Evolutionary conservation across 441 rosid genomes (phyloP), one percentile per base, ranked within the genome.

Genomic region (Codiaeum variegatum): DNA sequence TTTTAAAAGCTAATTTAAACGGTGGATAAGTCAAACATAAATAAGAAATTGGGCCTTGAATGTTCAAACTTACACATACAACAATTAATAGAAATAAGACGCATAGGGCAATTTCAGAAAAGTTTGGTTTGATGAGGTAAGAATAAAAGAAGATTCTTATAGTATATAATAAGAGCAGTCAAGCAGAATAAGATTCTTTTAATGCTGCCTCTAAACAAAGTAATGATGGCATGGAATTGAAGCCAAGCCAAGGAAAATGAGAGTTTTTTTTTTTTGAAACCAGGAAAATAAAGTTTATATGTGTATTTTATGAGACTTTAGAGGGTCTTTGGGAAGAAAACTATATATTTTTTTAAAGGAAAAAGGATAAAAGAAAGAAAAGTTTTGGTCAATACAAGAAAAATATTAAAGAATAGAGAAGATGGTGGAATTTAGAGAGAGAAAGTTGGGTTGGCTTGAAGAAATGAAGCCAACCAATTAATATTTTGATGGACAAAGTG

Each of bases 121-220:
- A 70, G 26, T 32, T 24, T 2, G 32, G 52, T 24, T 40, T 9
- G 12, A 40, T 40, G 1, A 40, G 13, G 44, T 40, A 40, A 40
- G 44, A 40, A 9, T 40, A 8, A 40, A 40, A 40, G 8, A 40
- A 40, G 13, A 9, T 40, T 40, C 8, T 8, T 40, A 40, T 40
- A 40, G 5, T 18, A 47, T 18, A 13, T 16, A 47, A 16, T 28
- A 7, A 31, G 55, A 21, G 62, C 66, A 67, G 77, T 74, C 82
- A 71, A 80, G 54, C 70, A 67, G 81, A 74, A 80, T 72, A 23
- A 62, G 76, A 81, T 78, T 80, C 86, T 80, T 69, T 68, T 47
- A 77, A 76, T 61, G 47, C 67, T 44, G 15, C 76, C 67, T 75
- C 74, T 63, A 67, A 74, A 69, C 32, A 62, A 72, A 64, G 76